Conservation (phyloP, 2,329 filamentous ascomycete species). For the Ceratocystis destructans region DNA sequence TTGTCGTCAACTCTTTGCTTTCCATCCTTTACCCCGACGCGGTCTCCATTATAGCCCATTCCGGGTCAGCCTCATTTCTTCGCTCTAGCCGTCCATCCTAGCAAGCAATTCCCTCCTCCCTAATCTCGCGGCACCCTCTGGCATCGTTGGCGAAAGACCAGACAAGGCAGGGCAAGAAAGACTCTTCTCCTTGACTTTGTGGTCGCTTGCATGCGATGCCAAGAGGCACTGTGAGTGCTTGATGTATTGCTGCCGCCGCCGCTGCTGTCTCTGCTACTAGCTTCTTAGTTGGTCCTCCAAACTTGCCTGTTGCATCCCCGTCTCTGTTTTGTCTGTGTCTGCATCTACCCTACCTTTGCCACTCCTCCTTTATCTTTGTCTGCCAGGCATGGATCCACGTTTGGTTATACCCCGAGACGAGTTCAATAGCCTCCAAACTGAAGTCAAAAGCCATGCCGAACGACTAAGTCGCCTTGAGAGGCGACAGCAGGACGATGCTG, state of each 20-base stretch:
- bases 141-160: conserved; percentile 13
- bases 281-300: not conserved
- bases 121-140: conserved; percentile 5
- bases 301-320: not conserved
- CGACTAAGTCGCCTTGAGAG: conserved; percentile 49
- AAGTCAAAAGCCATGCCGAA: conserved; percentile 54
- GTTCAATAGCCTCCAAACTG: conserved; percentile 55
- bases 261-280: not conserved
- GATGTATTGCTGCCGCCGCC: not conserved
- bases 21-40: not conserved
- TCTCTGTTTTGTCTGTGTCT: not conserved
- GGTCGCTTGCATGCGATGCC: conserved; percentile 17
- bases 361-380: not conserved
- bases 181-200: conserved; percentile 11
- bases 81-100: not conserved
- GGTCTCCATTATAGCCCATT: not conserved
- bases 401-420: conserved; percentile 48
- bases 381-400: conserved; percentile 48
- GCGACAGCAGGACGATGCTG: conserved; percentile 52
- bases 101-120: not conserved
- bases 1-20: not conserved
- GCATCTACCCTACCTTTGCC: not conserved
- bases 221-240: conserved; percentile 13
- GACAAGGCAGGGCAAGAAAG: conserved; percentile 1
- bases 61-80: not conserved